These are phyloP conservation scores for Rhazya stricta DNA, from an alignment of 257 asterid genomes.

Conservation along the genomic window DNA sequence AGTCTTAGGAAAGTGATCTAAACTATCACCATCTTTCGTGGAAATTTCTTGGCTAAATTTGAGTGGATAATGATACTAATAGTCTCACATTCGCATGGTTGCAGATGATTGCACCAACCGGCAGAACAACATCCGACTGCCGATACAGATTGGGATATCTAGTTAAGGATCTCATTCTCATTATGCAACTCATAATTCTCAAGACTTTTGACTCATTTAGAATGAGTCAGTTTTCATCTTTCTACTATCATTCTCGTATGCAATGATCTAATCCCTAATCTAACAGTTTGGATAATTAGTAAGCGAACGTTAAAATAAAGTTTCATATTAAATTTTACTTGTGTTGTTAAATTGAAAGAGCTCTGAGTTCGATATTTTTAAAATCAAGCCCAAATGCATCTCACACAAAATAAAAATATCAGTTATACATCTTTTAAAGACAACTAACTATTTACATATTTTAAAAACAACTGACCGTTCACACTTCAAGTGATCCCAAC, in stretches of 20 bases:
- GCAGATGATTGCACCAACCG: not conserved
- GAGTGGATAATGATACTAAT: not conserved
- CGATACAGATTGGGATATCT: not conserved
- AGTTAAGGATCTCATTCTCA: not conserved
- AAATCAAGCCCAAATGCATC: too few relatives aligned
- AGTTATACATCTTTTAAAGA: too few relatives aligned
- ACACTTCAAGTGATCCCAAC: too few relatives aligned
- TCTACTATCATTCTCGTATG: not conserved
- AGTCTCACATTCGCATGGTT: not conserved
- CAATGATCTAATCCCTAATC: not conserved
- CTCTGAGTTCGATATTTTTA: too few relatives aligned
- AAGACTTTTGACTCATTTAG: not conserved
- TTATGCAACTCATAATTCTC: not conserved
- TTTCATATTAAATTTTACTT: too few relatives aligned
- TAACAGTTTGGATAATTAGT: too few relatives aligned
- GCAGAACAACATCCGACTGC: not conserved
- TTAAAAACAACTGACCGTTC: too few relatives aligned
- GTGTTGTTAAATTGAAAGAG: too few relatives aligned
- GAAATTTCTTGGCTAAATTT: slow-evolving; percentile 3
- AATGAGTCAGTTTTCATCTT: not conserved
- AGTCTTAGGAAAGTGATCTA: not conserved
- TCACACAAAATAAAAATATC: too few relatives aligned
- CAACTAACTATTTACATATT: too few relatives aligned
- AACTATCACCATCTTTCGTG: not conserved
- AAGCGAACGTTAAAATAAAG: too few relatives aligned